Evolutionary conservation across 2,329 filamentous ascomycete species (phyloP), one percentile per base, ranked within the genome.

Genomic region (Furcasterigmium sp.): DNA sequence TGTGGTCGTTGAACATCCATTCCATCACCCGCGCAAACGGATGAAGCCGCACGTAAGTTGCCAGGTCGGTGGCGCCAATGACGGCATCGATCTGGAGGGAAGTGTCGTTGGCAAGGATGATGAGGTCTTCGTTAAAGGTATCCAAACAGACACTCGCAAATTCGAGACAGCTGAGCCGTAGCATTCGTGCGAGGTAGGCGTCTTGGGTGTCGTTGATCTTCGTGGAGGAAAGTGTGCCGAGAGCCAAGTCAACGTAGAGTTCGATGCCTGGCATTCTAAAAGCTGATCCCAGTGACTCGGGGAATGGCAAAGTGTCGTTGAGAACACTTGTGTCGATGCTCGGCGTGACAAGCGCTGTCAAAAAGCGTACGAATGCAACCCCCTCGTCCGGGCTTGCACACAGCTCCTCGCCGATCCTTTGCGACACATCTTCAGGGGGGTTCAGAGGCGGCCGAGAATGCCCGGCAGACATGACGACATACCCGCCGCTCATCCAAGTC

Each of bases 11-110:
- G 64, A 95, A 95, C 65, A 98, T 80, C 90, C 93, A 97, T 59
- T 98, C 93, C 87, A 97, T 96, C 14, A 95, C 84, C 46, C 94
- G 82, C 3, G 87, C 83, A 57, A 97, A 98, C 1, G 94, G 91
- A 65, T 98, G 94, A 42, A 95, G 76, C 19, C 82, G 80, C 46
- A 93, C 82, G 59, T 98, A 99, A 6, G 78, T 76, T 39, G 82
- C 80, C 5, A 97, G 71, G 44, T 87, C 86, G 3, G 84, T 85
- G 4, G 87, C 76, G 34, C 76, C 76, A 51, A 95, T 87, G 14
- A 85, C 79, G 9, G 76, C 68, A 59, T 96, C 90, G 14, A 95
- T 82, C 20, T 79, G 71, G 23, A 94, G 73, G 47, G 78, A 85
- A 2, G 87, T 86, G 56, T 85, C 79, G 59, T 89, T 94, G 30